These are phyloP conservation scores for Solanum habrochaites DNA, from an alignment of 257 asterid genomes.

Conservation along the genomic window DNA sequence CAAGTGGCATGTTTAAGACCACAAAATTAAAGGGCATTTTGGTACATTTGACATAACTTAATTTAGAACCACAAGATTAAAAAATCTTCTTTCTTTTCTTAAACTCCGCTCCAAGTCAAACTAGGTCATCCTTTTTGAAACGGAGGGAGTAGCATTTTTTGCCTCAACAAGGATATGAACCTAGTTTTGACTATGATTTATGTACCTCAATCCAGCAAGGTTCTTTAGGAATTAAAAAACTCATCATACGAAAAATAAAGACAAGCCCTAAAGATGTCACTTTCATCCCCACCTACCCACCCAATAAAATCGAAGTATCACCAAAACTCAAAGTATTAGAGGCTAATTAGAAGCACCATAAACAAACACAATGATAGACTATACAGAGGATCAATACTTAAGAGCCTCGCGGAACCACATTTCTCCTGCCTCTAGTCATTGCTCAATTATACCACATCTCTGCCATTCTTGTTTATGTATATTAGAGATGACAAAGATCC, in stretches of 20 bases:
- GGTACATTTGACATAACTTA: no score
- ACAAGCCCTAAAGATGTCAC: background rate
- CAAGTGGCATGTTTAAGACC: no score
- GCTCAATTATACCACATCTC: background rate
- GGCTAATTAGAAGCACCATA: background rate
- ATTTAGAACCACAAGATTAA: no score
- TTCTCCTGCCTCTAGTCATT: background rate
- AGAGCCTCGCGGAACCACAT: background rate
- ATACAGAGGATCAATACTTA: background rate
- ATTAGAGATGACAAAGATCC: background rate
- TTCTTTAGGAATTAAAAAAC: background rate
- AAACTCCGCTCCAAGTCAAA: no score
- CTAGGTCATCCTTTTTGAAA: no score
- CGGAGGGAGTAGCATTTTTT: background rate
- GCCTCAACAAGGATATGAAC: background rate
- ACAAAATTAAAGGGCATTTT: no score
- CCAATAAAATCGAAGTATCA: background rate
- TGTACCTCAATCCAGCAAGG: background rate
- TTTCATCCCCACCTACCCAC: background rate
- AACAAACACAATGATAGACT: background rate
- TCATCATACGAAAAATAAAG: background rate
- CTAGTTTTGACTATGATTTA: background rate
- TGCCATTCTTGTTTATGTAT: background rate
- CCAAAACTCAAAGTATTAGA: background rate
- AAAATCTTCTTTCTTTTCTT: no score